Evolutionary conservation across 116 monocot genomes (phyloP), one percentile per base, ranked within the genome.

Genomic region (Zostera marina): DNA sequence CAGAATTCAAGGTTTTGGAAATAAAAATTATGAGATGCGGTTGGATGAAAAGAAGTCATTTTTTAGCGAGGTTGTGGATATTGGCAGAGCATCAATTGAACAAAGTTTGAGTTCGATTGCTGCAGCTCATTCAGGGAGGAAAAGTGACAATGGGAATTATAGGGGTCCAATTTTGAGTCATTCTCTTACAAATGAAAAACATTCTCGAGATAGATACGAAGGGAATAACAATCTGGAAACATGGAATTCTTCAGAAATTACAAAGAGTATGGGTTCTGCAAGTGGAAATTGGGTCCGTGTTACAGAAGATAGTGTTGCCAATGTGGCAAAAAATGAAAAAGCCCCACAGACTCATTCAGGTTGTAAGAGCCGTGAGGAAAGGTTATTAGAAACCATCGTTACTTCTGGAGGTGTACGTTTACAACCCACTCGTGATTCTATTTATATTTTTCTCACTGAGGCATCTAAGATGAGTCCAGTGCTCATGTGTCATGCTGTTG

Each of bases 1-100:
- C 51, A 82, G 89, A 9, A 96, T 96, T 39, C 67, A 96, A 71
- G 96, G 96, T 40, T 96, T 96, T 72, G 96, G 96, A 52, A 96
- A 78, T 75, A 85, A 77, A 23, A 96, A 89, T 65, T 96, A 72
- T 73, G 82, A 80, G 65, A 69, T 72, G 66, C 71, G 67, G 20
- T 22, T 51, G 14, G 89, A 82, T 45, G 96, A 89, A 17, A 89
- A 89, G 66, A 96, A 73, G 61, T 96, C 96, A 44, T 96, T 96
- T 62, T 72, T 96, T 10, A 89, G 82, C 69, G 96, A 96, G 61
- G 89, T 96, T 20, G 83, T 96, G 46, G 89, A 68, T 54, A 62
- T 96, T 42, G 85, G 96, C 25, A 81, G 77, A 63, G 74, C 84
- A 17, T 81, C 84, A 44, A 63, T 84, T 22, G 78, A 78, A 39